Base-by-base conservation (phyloP, 1,284 basidiomycete genomes). In the Vanrija humicola region DNA sequence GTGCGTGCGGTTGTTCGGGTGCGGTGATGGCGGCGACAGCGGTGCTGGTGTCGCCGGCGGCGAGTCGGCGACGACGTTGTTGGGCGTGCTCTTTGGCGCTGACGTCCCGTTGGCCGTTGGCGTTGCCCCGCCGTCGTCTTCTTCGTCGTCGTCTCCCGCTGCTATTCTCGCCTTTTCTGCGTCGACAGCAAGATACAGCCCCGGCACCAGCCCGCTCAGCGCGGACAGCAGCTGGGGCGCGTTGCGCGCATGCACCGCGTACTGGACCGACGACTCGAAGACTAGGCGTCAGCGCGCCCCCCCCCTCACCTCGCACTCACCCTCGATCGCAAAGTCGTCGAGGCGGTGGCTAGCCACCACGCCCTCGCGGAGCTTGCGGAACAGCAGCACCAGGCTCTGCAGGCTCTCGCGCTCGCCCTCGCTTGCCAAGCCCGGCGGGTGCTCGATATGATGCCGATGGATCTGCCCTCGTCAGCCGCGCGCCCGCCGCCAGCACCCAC, bases 351-450 rank as follows among this genome's bases (percentile, higher is more conserved):
- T 68, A 8, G 75, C 74, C 7, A 75, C 65, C 0, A 77, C 66
- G 0, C 75, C 75, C 61, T 77, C 75, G 38, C 75, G 59, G 18
- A 77, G 60, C 55, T 77, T 77, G 16, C 74, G 66, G 47, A 74
- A 67, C 0, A 74, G 61, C 19, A 72, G 57, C 9, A 76, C 70
- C 26, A 76, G 68, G 58, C 68, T 74, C 25, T 63, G 51, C 26
- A 76, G 55, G 45, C 64, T 64, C 23, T 73, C 72, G 9, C 66
- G 40, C 46, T 73, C 70, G 34, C 34, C 34, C 5, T 71, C 67
- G 16, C 50, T 60, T 5, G 48, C 45, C 12, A 5, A 3, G 1
- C 34, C 34, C 2, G 34, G 34, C 12, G 34, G 34, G 14, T 34
- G 34, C 5, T 7, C 42, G 8, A 47, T 23, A 19, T 52, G 47